Evolutionary conservation across 1,284 basidiomycete genomes (phyloP), one percentile per base, ranked within the genome.

Genomic region (Cystobasidium sp.): DNA sequence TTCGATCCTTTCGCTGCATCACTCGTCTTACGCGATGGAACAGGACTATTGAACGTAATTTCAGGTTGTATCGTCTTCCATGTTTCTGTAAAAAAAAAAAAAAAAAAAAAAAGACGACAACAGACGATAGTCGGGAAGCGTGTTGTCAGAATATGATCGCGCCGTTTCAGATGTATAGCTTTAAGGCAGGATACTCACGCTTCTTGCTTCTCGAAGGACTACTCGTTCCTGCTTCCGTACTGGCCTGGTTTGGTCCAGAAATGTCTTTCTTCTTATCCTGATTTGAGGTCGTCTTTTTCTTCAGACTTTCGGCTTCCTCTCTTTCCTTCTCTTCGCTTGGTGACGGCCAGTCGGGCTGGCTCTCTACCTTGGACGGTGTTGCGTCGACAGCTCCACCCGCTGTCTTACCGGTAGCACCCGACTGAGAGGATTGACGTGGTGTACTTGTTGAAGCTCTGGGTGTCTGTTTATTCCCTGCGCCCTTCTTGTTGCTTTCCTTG

Each of bases 181-280:
- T 43, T n/a, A n/a, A 24, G 39, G 22, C 12, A 10, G 6, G 24
- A 49, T 47, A 63, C 61, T 63, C 43, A 63, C 61, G 61, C 31
- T 63, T 63, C 44, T 63, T 63, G n/a, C 61, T 63, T 47, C 61
- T 12, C 5, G 61, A 63, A 49, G 61, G 61, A 49, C 61, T 63
- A 20, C 44, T 49, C 31, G 59, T 44, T 14, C 61, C 61, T 9
- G 44, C 22, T 12, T 43, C 56, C n/a, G 56, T 6, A 10, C 20
- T 41, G 20, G 37, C 18, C 39, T 59, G 56, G 18, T 41, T n/a
- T 9, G 39, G 4, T 41, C 5, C 14, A 12, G 39, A n/a, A 7
- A 24, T 9, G 31, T 24, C 56, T 12, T n/a, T 31, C 14, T 9
- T n/a, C 4, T 39, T 59, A 18, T 41, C 31, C n/a, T 59, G 18